phyloP scores from a whole-genome alignment of 2,329 filamentous ascomycete species.

The Trichoderma sp. region DNA sequence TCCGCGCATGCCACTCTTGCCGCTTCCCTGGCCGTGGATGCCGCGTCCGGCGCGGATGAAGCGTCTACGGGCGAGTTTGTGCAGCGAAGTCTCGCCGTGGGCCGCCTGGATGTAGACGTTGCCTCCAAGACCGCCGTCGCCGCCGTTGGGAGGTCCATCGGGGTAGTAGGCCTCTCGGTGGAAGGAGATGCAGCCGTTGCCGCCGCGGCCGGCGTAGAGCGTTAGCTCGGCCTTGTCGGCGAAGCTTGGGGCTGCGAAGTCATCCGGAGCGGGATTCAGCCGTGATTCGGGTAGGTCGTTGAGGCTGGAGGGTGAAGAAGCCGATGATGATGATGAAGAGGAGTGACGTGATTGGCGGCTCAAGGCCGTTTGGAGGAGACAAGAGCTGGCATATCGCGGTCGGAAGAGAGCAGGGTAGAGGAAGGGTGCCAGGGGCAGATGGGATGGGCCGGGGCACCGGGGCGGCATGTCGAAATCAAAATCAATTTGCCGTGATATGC shows the following conservation, averaged over 20 bases:
- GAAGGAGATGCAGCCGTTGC: constrained; percentile 93
- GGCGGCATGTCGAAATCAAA: constrained; percentile 32
- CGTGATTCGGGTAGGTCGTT: constrained; percentile 52
- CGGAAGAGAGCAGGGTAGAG: constrained; percentile 53
- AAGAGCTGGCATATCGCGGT: constrained; percentile 30
- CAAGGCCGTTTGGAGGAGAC: constrained; percentile 29
- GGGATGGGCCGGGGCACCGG: constrained; percentile 30
- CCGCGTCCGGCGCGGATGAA: constrained; percentile 74
- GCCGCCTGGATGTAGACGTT: constrained; percentile 94
- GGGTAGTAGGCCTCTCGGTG: constrained; percentile 86
- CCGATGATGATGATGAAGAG: constrained; percentile 27
- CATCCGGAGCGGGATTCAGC: constrained; percentile 79
- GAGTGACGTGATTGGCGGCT: constrained; percentile 22
- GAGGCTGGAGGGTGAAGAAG: constrained; percentile 36
- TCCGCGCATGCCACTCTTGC: constrained; percentile 73
- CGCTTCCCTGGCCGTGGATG: constrained; percentile 75
- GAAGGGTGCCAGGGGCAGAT: constrained; percentile 41
- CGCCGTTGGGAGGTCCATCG: constrained; percentile 90
- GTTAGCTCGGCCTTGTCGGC: constrained; percentile 81
- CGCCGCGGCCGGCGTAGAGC: constrained; percentile 77
- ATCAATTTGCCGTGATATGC: neutral
- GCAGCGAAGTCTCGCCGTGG: constrained; percentile 85
- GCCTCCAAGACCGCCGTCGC: constrained; percentile 88
- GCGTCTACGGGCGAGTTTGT: constrained; percentile 81
- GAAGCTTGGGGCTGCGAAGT: constrained; percentile 82